These are phyloP conservation scores for Ascochyta clinopodiicola DNA, from an alignment of 2,329 filamentous ascomycete genomes.

Conservation along the genomic window DNA sequence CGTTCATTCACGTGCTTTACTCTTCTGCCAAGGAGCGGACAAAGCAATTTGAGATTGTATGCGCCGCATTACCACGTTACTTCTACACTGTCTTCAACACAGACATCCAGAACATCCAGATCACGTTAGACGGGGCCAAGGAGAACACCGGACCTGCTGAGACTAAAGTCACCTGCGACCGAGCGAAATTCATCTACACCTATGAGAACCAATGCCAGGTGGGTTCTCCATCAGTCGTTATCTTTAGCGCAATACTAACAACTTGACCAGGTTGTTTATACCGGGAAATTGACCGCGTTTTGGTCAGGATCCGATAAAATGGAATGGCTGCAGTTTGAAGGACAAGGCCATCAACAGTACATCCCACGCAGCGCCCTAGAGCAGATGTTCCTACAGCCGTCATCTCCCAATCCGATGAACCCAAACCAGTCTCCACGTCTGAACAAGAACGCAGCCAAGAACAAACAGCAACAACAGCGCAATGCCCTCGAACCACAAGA, in stretches of 20 bases:
- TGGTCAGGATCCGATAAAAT: slow-evolving; percentile 82
- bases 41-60: slow-evolving; percentile 87
- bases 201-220: slow-evolving; percentile 85
- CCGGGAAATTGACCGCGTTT: slow-evolving; percentile 77
- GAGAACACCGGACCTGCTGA: slow-evolving; percentile 67
- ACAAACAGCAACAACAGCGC: slow-evolving; percentile 49
- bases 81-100: slow-evolving; percentile 90
- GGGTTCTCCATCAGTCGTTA: slow-evolving; percentile 45
- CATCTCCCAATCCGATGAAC: slow-evolving; percentile 55
- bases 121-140: slow-evolving; percentile 75
- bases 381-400: slow-evolving; percentile 53
- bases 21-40: slow-evolving; percentile 62
- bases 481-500: slow-evolving; percentile 37
- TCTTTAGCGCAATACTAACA: slow-evolving; percentile 12
- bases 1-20: slow-evolving; percentile 75
- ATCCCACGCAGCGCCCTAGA: slow-evolving; percentile 71
- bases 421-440: slow-evolving; percentile 64
- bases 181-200: slow-evolving; percentile 86
- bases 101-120: slow-evolving; percentile 80
- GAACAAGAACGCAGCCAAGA: slow-evolving; percentile 61
- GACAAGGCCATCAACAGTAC: slow-evolving; percentile 80
- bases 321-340: slow-evolving; percentile 83
- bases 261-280: slow-evolving; percentile 70
- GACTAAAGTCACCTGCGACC: slow-evolving; percentile 76
- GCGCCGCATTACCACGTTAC: slow-evolving; percentile 82